Evolutionary conservation across 2,329 filamentous ascomycete species (phyloP), one percentile per base, ranked within the genome.

Genomic region (Fragosphaeria purpurea): DNA sequence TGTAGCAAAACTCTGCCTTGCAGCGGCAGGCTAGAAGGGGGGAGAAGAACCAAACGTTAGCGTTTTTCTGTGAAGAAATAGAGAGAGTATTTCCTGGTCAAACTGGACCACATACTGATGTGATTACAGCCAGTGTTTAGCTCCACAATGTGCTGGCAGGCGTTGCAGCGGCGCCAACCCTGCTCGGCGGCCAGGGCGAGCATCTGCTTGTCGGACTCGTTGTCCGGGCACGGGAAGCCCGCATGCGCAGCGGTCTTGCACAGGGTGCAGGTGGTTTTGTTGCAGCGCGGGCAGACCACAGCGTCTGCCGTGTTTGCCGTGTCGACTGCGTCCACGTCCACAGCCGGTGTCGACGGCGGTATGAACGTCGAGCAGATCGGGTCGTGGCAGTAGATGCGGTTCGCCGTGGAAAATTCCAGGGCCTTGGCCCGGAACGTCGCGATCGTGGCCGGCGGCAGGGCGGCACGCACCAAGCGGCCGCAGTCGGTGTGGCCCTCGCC

Each of bases 321-420:
- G 22, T 22, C 22, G 22, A 22, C 22, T 22, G 22, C 22, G 22
- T 0, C 50, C 62, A 0, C 64, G 74, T 1, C 64, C 31, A 1
- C 66, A 60, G 45, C 70, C 67, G 12, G 43, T 11, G 7, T 37
- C 10, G 47, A 30, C 0, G 57, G 48, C 0, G 60, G 62, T 6
- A 80, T 71, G 56, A 78, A 80, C 0, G 59, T 55, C 0, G 67
- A 71, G 53, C 76, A 80, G 0, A 53, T 43, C 0, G 60, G 48
- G 0, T 57, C 53, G 43, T 69, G 67, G 55, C 78, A 82, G 55
- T 80, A 80, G 0, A 65, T 74, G 13, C 70, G 62, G 47, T 77
- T 63, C 2, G 60, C 56, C 0, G 72, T 73, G 1, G 63, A 62
- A 7, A 69, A 67, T 57, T 80, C 76, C 4, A 70, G 38, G 31